phyloP scores from a whole-genome alignment of 2,329 filamentous ascomycete species.

The Podosphaera xanthii region DNA sequence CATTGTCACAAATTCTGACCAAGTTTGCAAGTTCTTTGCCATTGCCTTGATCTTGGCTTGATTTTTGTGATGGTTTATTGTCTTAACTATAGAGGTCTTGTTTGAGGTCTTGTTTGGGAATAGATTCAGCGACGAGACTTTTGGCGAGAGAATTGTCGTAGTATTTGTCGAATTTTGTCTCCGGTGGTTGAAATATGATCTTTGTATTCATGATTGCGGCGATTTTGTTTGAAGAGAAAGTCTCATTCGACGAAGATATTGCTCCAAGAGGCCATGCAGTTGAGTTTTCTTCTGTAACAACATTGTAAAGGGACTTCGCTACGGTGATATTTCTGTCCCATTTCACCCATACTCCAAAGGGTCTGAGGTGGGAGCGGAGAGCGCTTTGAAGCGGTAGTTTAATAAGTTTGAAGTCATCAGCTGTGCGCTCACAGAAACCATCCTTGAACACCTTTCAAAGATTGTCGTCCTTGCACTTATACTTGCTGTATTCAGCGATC shows the following conservation, averaged over 20 bases:
- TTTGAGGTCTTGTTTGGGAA: neutral
- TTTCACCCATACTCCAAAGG: neutral
- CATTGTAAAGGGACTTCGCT: neutral
- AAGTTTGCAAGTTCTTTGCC: neutral
- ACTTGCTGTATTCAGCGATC: neutral
- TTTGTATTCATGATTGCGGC: neutral
- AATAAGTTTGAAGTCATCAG: neutral
- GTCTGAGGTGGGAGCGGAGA: neutral
- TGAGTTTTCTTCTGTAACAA: neutral
- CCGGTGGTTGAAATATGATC: neutral
- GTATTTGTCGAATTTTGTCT: constrained; percentile 1
- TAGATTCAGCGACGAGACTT: neutral
- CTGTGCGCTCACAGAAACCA: neutral
- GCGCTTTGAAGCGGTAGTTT: neutral
- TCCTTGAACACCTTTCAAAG: neutral
- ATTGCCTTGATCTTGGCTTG: neutral
- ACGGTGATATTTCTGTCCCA: neutral
- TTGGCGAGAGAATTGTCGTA: neutral
- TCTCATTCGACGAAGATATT: neutral
- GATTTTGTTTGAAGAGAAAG: constrained; percentile 1
- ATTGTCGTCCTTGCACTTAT: neutral
- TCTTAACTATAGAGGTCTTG: neutral
- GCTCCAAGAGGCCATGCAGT: neutral
- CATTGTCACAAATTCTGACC: neutral
- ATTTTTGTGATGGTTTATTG: constrained; percentile 1